These are phyloP conservation scores for barrel medic (Medicago truncatula) DNA, from an alignment of 306 rosid species.

Conservation along the genomic window DNA sequence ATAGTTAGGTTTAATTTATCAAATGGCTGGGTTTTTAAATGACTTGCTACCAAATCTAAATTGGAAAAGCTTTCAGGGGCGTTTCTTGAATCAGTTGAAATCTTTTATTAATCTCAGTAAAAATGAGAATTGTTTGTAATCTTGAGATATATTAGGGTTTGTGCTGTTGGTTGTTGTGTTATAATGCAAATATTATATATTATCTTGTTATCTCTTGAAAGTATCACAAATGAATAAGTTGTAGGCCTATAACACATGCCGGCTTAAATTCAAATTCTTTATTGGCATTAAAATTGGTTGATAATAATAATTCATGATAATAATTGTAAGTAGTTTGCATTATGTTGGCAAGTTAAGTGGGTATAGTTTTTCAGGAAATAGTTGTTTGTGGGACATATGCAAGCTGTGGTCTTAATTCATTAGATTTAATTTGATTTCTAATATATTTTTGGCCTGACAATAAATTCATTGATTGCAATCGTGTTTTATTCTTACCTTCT, in stretches of 20 bases:
- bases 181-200: background rate
- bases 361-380: conserved; percentile 46
- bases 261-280: conserved; percentile 8
- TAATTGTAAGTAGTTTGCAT: conserved; percentile 51
- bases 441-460: conserved; percentile 43
- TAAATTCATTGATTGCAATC: conserved; percentile 29
- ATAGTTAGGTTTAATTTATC: background rate
- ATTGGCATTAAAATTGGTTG: conserved; percentile 35
- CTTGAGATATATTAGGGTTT: conserved; percentile 2
- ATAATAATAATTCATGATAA: conserved; percentile 46
- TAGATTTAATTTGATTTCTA: conserved; percentile 17
- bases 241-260: conserved; percentile 23
- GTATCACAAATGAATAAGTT: conserved; percentile 9
- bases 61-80: conserved; percentile 11
- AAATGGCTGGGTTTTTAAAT: conserved; percentile 13
- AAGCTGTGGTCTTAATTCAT: conserved; percentile 46
- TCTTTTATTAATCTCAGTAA: conserved; percentile 5
- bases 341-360: conserved; percentile 40
- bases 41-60: background rate
- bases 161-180: background rate
- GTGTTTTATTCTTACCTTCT: conserved; percentile 28
- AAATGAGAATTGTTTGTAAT: background rate
- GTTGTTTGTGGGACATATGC: conserved; percentile 58
- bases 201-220: conserved; percentile 27
- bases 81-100: conserved; percentile 16